Base-by-base conservation (phyloP, 1,284 basidiomycete genomes). In the Cryptococcus floricola region DNA sequence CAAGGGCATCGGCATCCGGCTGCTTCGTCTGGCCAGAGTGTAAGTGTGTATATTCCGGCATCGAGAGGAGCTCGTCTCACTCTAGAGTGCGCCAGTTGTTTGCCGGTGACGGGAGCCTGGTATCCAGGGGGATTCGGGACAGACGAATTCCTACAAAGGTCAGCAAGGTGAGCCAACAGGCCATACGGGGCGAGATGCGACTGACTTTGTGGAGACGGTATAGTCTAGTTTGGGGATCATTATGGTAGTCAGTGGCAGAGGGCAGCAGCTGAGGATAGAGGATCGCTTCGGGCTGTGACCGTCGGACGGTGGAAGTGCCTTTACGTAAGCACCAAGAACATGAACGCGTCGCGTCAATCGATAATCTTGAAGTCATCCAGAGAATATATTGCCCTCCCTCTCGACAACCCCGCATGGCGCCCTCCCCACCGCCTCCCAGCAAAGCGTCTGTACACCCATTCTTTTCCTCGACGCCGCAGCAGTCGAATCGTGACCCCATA, bases 81-180 rank as follows among this genome's bases (percentile, higher is more conserved):
- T 48, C 57, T 65, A 25, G 48, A 43, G 18, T 61, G 54, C 16
- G 65, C 49, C 31, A 61, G 31, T 43, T 67, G 65, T 47, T 63
- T 65, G 12, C 61, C 18, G 3, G 64, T 57, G 42, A 38, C 28
- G 13, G 58, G 59, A 31, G 61, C 52, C 6, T 63, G 52, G 45
- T 63, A 64, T 1, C 67, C 67, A 27, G 67, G 67, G 19, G 67
- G 67, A 49, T 69, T 63, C 4, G 67, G 63, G 16, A 64, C 58
- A 9, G 57, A 55, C 13, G 51, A 41, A 9, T 14, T 43, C 14
- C 28, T 25, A 37, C 23, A 18, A 47, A 38, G 14, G 2, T 18
- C 23, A 6, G 19, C 16, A 48, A n/a, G 27, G 31, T n/a, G 34
- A 44, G 14, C 50, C 23, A 28, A 27, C 28, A 28, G 12, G n/a